Evolutionary conservation across 2,329 filamentous ascomycete species (phyloP), one percentile per base, ranked within the genome.

Genomic region (Apiospora hydei): DNA sequence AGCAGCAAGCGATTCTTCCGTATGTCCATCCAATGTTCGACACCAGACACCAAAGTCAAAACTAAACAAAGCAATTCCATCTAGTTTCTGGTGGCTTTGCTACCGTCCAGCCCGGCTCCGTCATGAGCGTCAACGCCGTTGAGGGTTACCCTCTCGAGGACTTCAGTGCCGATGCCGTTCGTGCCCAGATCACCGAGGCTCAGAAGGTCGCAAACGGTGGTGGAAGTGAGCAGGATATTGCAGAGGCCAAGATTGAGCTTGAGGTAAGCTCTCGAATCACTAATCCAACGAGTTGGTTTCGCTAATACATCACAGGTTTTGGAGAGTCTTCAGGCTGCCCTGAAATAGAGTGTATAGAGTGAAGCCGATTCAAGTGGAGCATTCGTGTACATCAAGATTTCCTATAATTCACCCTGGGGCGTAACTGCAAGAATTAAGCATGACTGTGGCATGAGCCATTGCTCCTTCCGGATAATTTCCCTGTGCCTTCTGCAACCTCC

Each of bases 161-260:
- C 82, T 99, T 99, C 89, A 98, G 94, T 89, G 87, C 91, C 78
- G 96, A 98, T 75, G 92, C 94, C 77, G 94, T 99, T 84, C 91
- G 90, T 82, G 90, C 92, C 82, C 96, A 98, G 88, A 94, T 98
- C 80, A 86, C 94, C 74, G 96, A 99, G 88, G 95, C 95, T 77
- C 94, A 98, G 87, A 98, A 98, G 92, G 92, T 98, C 82, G 95
- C 92, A 80, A 91, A 86, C 83, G 96, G 96, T 81, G 91, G 88
- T 82, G 96, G 96, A 81, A 98, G 94, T 85, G 96, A 98, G 90
- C 92, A 95, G 87, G 96, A 98, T 82, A 94, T 98, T 85, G 96
- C 96, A 76, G 96, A 99, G 91, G 96, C 96, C 78, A 98, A 98
- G 91, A 96, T 99, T 83, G 96, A 98, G 90, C 87, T 99, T 78